These are phyloP conservation scores for Alternaria tenuissima DNA, from an alignment of 2,329 filamentous ascomycete species.

Conservation along the genomic window DNA sequence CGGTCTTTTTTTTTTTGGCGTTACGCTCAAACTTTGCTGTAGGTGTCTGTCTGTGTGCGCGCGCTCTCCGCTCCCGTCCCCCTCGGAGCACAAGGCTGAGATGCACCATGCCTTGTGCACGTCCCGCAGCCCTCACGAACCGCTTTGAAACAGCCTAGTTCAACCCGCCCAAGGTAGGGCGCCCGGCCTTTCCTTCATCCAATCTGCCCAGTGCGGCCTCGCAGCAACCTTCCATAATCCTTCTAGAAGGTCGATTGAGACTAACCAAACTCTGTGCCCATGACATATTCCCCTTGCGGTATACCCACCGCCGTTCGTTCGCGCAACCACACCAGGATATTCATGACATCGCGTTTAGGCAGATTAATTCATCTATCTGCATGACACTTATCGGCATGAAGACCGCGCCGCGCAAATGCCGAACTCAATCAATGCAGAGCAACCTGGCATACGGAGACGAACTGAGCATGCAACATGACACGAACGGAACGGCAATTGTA, in stretches of 20 bases:
- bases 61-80: slow-evolving; percentile 9
- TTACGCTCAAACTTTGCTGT: not conserved
- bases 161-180: slow-evolving; percentile 8
- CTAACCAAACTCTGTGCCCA: slow-evolving; percentile 4
- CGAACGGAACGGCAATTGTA: slow-evolving; percentile 12
- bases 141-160: slow-evolving; percentile 27
- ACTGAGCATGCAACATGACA: slow-evolving; percentile 24
- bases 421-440: slow-evolving; percentile 14
- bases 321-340: slow-evolving; percentile 6
- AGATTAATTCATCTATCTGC: not conserved
- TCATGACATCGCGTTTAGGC: slow-evolving; percentile 8
- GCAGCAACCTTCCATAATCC: slow-evolving; percentile 16
- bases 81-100: slow-evolving; percentile 8
- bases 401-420: slow-evolving; percentile 17
- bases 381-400: slow-evolving; percentile 22
- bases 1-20: not conserved
- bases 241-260: slow-evolving; percentile 26
- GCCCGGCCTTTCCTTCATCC: slow-evolving; percentile 7
- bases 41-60: not conserved
- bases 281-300: slow-evolving; percentile 7
- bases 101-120: slow-evolving; percentile 2
- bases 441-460: slow-evolving; percentile 21
- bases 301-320: slow-evolving; percentile 21
- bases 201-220: slow-evolving; percentile 2
- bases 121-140: slow-evolving; percentile 13